phyloP scores from a whole-genome alignment of 2,329 filamentous ascomycete species.

The Bertia moriformis region DNA sequence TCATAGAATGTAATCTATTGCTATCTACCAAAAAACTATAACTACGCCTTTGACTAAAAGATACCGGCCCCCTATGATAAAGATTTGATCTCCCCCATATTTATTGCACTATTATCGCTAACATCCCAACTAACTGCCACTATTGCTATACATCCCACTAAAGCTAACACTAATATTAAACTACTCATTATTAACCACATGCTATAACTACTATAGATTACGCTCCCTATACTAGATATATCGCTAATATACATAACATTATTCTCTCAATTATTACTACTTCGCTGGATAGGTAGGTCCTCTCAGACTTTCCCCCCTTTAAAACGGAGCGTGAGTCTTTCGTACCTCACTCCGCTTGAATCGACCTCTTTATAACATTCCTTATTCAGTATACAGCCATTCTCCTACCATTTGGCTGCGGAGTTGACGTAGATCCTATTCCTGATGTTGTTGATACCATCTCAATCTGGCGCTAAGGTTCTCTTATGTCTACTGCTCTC shows the following conservation, averaged over 20 bases:
- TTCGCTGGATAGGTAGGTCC: background rate
- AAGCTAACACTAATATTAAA: background rate
- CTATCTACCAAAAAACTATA: background rate
- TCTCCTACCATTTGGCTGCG: too few relatives aligned
- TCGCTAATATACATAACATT: too few relatives aligned
- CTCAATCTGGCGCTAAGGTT: too few relatives aligned
- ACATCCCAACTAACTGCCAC: background rate
- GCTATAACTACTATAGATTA: conserved; percentile 5
- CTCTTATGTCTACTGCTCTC: too few relatives aligned
- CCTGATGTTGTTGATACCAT: too few relatives aligned
- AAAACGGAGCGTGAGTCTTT: background rate
- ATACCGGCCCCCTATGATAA: background rate
- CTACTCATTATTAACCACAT: conserved; percentile 3
- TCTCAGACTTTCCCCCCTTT: background rate
- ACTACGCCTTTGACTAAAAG: conserved; percentile 1
- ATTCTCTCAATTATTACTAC: too few relatives aligned
- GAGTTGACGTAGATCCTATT: too few relatives aligned
- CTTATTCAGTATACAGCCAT: background rate
- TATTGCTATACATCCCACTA: background rate
- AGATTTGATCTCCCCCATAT: background rate
- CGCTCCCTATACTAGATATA: too few relatives aligned
- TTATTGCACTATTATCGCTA: background rate
- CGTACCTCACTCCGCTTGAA: background rate
- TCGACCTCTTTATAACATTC: background rate
- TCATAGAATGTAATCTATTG: background rate